Conservation (phyloP, 1,284 basidiomycete genomes). For the Papiliotrema flavescens region DNA sequence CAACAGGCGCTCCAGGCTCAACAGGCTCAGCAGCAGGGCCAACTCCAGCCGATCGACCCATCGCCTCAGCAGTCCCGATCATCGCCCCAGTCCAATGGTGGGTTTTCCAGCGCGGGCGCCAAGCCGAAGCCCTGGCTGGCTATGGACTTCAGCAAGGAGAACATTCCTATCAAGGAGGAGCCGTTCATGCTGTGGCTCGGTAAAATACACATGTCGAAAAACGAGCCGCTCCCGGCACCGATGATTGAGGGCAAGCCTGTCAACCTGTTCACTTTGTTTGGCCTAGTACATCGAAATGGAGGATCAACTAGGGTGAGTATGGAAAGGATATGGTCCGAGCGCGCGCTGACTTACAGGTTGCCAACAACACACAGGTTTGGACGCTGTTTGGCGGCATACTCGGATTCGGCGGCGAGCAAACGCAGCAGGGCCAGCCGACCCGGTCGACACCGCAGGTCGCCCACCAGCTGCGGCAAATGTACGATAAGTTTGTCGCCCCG, state of each 20-base stretch:
- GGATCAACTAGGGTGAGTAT: conserved; percentile 30
- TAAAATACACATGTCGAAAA: conserved; percentile 6
- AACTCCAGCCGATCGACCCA: not conserved
- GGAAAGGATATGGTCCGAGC: not conserved
- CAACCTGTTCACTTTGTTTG: conserved; percentile 30
- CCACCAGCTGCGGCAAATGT: conserved; percentile 24
- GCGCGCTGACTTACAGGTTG: not conserved
- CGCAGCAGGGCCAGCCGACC: conserved; percentile 21
- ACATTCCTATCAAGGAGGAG: conserved; percentile 7
- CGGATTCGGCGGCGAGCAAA: conserved; percentile 18
- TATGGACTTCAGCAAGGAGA: conserved; percentile 15
- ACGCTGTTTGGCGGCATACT: conserved; percentile 27
- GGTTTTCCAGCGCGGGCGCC: not conserved
- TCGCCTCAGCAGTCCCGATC: not conserved
- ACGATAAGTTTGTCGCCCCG: conserved; percentile 15
- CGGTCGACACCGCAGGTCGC: conserved; percentile 22
- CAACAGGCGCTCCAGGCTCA: not conserved
- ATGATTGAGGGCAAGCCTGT: conserved; percentile 23
- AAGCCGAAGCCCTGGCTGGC: conserved; percentile 10
- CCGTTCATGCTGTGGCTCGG: conserved; percentile 12
- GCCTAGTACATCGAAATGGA: conserved; percentile 32
- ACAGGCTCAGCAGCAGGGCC: not conserved
- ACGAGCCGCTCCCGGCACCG: conserved; percentile 12
- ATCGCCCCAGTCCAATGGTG: not conserved
- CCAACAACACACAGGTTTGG: conserved; percentile 15